phyloP scores from a whole-genome alignment of 148 eudicot genomes.

The Talinum fruticosum region DNA sequence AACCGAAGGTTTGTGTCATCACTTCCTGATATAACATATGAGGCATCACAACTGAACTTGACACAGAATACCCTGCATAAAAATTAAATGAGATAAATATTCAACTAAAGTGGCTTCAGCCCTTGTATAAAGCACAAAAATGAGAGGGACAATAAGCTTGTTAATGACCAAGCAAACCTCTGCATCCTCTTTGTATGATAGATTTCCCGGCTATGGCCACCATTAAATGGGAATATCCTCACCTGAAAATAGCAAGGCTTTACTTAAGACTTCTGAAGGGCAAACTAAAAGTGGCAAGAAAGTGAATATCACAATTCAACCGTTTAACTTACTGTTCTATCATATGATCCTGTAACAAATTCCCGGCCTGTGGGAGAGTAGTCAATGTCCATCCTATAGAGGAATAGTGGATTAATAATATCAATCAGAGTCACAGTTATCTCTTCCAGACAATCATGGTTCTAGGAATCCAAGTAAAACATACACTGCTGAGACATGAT shows the following conservation, averaged over 20 bases:
- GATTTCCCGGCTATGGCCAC: constrained; percentile 93
- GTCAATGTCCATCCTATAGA: constrained; percentile 90
- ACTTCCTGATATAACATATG: constrained; percentile 88
- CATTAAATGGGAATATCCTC: constrained; percentile 78
- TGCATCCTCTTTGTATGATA: constrained; percentile 99
- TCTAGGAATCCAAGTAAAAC: constrained; percentile 24
- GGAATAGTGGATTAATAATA: constrained; percentile 8
- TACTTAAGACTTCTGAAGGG: background rate
- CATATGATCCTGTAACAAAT: constrained; percentile 98
- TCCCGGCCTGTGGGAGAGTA: constrained; percentile 98
- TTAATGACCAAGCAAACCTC: constrained; percentile 69
- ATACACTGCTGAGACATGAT: constrained; percentile 98
- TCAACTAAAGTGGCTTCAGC: no score
- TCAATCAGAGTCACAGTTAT: background rate
- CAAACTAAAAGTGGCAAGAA: background rate
- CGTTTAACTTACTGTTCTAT: constrained; percentile 81
- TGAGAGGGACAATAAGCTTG: no score
- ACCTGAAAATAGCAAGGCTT: constrained; percentile 46
- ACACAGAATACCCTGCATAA: constrained; percentile 63
- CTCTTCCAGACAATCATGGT: background rate
- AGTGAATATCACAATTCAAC: background rate
- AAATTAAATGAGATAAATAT: background rate
- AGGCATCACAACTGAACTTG: constrained; percentile 76
- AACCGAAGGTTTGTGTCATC: constrained; percentile 93
- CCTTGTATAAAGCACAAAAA: no score